Base-by-base conservation (phyloP, 176 grass and related monocot species). In the Oryza brachyantha region DNA sequence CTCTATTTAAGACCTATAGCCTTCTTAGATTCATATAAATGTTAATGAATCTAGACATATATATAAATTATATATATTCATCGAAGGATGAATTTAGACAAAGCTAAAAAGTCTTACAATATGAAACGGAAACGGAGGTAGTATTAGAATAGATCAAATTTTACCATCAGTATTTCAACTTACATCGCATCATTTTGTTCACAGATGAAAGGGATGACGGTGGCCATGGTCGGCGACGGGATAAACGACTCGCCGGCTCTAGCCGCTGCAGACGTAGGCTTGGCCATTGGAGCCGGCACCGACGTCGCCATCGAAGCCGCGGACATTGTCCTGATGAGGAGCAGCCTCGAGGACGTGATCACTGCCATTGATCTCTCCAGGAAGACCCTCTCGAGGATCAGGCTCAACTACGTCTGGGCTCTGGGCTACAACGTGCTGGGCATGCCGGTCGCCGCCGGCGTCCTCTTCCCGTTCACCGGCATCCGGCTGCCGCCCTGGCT, bases 151-250 rank as follows among this genome's bases (percentile, higher is more conserved):
- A 71, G 16, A 35, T 65, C 37, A 48, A 13, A 7, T 37, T 21
- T 31, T 37, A 68, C 62, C 5, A 8, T 43, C 26, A 22, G 28
- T 21, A 58, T 38, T 77, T 78, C 37, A 60, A 9, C 59, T 85
- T 13, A 72, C 72, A 48, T 36, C 10, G 6, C 72, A 50, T 36
- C 7, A 6, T 66, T 66, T n/a, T 37, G 10, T 45, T 19, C 58
- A n/a, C 76, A 99, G 96, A 85, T 70, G 81, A 79, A 95, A 84
- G 96, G 92, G 1, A 34, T 95, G 29, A 85, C 84, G 0, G 96
- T 99, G 66, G 96, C 96, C 1, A 99, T 99, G 96, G 96, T 99
- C 2, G 96, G 96, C 0, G 96, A 95, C 0, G 96, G 92, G 70
- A 87, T 99, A 41, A 99, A 99, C 1, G 96, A 99, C 72, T 99